Evolutionary conservation across 1,284 basidiomycete genomes (phyloP), one percentile per base, ranked within the genome.

Genomic region (Ceratobasidium sp.): DNA sequence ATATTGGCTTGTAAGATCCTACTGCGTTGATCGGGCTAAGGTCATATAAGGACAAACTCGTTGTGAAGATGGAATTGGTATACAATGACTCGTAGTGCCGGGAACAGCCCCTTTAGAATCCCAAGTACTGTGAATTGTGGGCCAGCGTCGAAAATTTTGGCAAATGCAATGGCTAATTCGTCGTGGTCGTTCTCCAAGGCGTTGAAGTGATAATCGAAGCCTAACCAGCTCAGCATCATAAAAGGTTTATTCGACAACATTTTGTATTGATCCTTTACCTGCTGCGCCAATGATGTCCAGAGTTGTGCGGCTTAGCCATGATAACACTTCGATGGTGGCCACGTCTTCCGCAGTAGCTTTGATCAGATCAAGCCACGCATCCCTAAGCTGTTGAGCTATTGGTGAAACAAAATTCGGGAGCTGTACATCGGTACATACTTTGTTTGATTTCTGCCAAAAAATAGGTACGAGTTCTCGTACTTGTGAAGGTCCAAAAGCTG

Each of bases 271-370:
- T 48, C 43, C 16, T 26, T 46, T 28, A 76, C 82, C 82, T 0
- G 82, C 81, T 16, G 80, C 73, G 3, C 82, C 82, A 58, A 84
- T 83, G 18, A 84, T 77, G 65, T 84, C 83, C 34, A 84, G 75
- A 0, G 82, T 83, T 9, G 79, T 76, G 52, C 80, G 79, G 5
- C 77, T 79, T 21, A 83, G 76, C 76, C 78, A 81, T 12, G 75
- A 73, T 55, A 80, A 76, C 8, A 83, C 77, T 64, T 84, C 81
- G 43, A 82, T 78, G 58, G 77, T 60, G 12, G 59, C 10, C 2
- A 18, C 28, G 2, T 36, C 70, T 32, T 34, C 34, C 9, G 41
- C 9, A 26, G 71, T 69, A 12, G 4, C n/a, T 14, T 48, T 52
- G n/a, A 75, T 64, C 36, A 50, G 14, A 12, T 55, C 32, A 10